Conservation (phyloP, 495 filamentous ascomycete species). For the Penicillium longicatenatum region DNA sequence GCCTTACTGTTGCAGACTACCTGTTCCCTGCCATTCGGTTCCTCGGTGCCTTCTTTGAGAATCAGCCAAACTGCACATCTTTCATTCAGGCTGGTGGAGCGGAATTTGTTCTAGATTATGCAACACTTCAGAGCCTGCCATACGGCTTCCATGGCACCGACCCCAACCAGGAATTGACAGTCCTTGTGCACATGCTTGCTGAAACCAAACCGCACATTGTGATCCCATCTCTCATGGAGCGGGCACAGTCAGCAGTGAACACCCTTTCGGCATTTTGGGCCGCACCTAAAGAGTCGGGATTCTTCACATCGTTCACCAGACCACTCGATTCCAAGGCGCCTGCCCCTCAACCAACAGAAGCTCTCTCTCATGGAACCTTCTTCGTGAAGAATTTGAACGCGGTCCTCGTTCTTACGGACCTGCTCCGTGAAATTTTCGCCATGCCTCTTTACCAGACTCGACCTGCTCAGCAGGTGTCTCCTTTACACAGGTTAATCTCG, state of each 20-base stretch:
- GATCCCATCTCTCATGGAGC: slow-evolving; percentile 74
- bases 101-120: slow-evolving; percentile 82
- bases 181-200: slow-evolving; percentile 75
- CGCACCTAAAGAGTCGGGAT: slow-evolving; percentile 51
- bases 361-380: slow-evolving; percentile 62
- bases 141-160: slow-evolving; percentile 70
- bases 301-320: slow-evolving; percentile 66
- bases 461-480: slow-evolving; percentile 50
- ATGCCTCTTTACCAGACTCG: slow-evolving; percentile 62
- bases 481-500: slow-evolving; percentile 74
- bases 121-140: slow-evolving; percentile 73
- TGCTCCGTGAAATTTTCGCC: slow-evolving; percentile 73
- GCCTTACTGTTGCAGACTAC: slow-evolving; percentile 63
- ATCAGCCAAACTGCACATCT: slow-evolving; percentile 68
- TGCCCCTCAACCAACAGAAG: slow-evolving; percentile 18
- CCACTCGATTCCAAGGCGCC: slow-evolving; percentile 28
- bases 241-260: slow-evolving; percentile 68
- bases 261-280: slow-evolving; percentile 64
- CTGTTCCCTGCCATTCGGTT: slow-evolving; percentile 75
- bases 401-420: slow-evolving; percentile 70
- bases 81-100: slow-evolving; percentile 80
- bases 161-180: slow-evolving; percentile 64
- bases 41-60: slow-evolving; percentile 74
- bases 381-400: slow-evolving; percentile 76
- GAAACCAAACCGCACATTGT: slow-evolving; percentile 83